These are phyloP conservation scores for Stephania cephalantha DNA, from an alignment of 164 flowering plant species.

Conservation along the genomic window DNA sequence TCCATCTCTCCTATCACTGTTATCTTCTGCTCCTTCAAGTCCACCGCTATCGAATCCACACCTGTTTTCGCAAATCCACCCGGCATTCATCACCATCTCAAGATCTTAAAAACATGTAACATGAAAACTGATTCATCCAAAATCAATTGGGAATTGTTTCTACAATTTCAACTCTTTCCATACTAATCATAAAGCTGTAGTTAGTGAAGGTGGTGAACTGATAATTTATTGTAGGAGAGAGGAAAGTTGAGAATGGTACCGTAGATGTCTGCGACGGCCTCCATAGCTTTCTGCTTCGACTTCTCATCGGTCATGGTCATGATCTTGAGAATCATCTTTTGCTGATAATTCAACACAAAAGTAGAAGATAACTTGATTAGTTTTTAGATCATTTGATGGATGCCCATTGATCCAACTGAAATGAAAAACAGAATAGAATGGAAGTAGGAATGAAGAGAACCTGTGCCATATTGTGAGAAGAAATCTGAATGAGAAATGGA, in stretches of 20 bases:
- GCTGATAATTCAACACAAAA: constrained; percentile 19
- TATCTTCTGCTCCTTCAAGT: constrained; percentile 73
- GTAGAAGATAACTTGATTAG: background rate
- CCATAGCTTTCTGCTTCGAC: constrained; percentile 88
- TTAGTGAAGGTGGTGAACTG: background rate
- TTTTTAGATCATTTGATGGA: background rate
- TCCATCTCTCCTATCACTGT: constrained; percentile 83
- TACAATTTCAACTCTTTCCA: too few relatives aligned
- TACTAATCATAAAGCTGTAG: background rate
- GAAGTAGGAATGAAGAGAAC: background rate
- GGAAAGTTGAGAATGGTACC: constrained; percentile 30
- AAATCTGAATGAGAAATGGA: background rate
- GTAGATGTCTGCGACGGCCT: constrained; percentile 82
- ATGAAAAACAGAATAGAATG: background rate
- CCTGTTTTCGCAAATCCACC: constrained; percentile 32
- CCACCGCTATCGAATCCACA: constrained; percentile 89
- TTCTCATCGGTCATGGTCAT: constrained; percentile 86
- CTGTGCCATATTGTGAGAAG: background rate
- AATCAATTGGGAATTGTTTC: background rate
- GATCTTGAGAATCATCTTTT: constrained; percentile 80
- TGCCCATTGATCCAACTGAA: background rate
- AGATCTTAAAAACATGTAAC: background rate
- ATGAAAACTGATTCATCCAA: background rate
- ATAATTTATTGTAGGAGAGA: background rate
- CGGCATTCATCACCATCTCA: background rate